Evolutionary conservation across 108 stramenopile species (phyloP).

Genomic region (Aurantiochytrium sp.): DNA sequence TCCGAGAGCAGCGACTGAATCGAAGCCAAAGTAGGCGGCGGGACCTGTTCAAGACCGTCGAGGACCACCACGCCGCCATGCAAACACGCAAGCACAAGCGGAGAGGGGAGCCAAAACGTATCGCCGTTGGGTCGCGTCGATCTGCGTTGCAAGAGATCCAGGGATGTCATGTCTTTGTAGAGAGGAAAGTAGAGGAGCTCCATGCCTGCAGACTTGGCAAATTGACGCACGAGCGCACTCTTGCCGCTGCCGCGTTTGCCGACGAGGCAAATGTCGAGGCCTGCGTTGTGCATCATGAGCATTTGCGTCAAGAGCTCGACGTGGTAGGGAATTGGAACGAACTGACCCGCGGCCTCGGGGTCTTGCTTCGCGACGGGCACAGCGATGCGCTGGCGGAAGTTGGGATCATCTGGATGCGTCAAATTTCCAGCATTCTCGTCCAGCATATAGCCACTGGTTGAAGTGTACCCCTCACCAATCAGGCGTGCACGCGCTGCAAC

Average conservation of each 20-base stretch:
- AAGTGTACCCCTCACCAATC: not conserved
- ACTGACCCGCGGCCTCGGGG: not conserved
- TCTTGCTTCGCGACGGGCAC: not conserved
- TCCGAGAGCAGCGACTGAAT: not conserved
- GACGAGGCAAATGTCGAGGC: conserved; percentile 56
- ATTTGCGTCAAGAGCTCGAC: not conserved
- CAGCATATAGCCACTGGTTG: not conserved
- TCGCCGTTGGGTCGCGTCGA: conserved; percentile 49
- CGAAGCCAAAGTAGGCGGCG: not conserved
- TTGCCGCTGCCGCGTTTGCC: conserved; percentile 66
- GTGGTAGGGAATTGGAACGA: not conserved
- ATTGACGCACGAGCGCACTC: conserved; percentile 40
- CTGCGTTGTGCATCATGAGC: conserved; percentile 24
- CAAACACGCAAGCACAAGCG: conserved; percentile 59
- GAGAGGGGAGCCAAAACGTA: conserved; percentile 65
- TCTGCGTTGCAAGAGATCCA: conserved; percentile 60
- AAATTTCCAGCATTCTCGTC: not conserved
- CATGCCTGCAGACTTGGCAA: conserved; percentile 44
- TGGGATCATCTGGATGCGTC: not conserved
- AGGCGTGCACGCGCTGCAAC: not conserved
- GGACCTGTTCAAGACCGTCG: conserved; percentile 63
- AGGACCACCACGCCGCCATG: conserved; percentile 54
- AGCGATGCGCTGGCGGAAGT: not conserved
- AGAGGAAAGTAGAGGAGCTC: conserved; percentile 50
- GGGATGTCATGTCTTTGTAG: conserved; percentile 62